Conservation (phyloP, 306 rosid species). For the Calophaca sinica region DNA sequence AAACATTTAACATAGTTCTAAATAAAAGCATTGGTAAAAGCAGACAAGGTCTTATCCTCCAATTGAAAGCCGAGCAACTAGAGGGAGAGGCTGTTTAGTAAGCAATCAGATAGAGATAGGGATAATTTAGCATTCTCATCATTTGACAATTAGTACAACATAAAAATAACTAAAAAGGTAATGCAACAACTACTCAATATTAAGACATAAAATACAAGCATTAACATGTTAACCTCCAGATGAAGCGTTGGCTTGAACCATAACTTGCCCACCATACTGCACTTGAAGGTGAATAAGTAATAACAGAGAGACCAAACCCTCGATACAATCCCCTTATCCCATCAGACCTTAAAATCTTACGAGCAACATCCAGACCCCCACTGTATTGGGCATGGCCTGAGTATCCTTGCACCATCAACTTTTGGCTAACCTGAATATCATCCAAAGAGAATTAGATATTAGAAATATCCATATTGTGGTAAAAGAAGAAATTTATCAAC, state of each 20-base stretch:
- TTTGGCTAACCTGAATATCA: slow-evolving; percentile 84
- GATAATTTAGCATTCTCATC: neutral
- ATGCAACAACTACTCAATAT: slow-evolving; percentile 17
- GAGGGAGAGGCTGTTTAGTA: neutral
- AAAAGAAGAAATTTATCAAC: slow-evolving; percentile 21
- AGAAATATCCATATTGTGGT: slow-evolving; percentile 1
- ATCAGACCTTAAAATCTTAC: slow-evolving; percentile 67
- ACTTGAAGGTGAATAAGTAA: slow-evolving; percentile 93
- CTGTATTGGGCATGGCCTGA: slow-evolving; percentile 78
- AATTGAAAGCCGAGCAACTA: slow-evolving; percentile 11
- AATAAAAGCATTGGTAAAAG: slow-evolving; percentile 26
- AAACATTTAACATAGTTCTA: slow-evolving; percentile 1
- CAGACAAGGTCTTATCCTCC: neutral
- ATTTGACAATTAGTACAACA: slow-evolving; percentile 20
- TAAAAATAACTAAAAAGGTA: slow-evolving; percentile 17
- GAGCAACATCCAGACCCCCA: slow-evolving; percentile 92
- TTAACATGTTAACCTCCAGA: slow-evolving; percentile 86
- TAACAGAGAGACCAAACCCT: slow-evolving; percentile 89
- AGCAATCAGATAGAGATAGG: slow-evolving; percentile 5
- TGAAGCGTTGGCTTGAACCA: slow-evolving; percentile 92
- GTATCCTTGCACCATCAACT: slow-evolving; percentile 98
- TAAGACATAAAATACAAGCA: slow-evolving; percentile 23
- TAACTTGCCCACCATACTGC: slow-evolving; percentile 99
- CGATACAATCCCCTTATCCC: slow-evolving; percentile 89
- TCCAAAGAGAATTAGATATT: slow-evolving; percentile 38